These are phyloP conservation scores for Pelagomonas calceolata DNA, from an alignment of 108 stramenopile genomes.

Conservation along the genomic window DNA sequence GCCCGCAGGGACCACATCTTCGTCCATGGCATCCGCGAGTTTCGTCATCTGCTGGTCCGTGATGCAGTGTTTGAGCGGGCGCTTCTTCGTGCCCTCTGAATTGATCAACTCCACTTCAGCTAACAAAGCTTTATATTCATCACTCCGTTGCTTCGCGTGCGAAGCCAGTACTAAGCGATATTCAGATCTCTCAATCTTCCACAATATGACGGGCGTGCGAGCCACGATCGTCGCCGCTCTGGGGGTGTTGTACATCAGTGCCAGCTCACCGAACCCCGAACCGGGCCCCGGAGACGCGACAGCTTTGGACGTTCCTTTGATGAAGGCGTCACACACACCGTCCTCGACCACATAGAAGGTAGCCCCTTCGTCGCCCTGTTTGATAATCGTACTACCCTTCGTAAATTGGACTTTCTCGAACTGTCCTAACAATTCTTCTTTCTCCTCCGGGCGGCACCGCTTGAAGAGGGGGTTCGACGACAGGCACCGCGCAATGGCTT, in stretches of 20 bases:
- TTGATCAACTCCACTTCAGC: constrained; percentile 25
- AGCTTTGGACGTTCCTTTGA: constrained; percentile 12
- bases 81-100: constrained; percentile 2
- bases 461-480: constrained; percentile 42
- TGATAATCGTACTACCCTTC: constrained; percentile 58
- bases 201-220: constrained; percentile 48
- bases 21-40: constrained; percentile 52
- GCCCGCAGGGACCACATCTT: constrained; percentile 51
- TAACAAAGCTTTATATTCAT: constrained; percentile 60
- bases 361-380: constrained; percentile 76
- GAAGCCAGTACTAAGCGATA: constrained; percentile 53
- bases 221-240: constrained; percentile 80
- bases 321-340: constrained; percentile 49
- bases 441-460: constrained; percentile 38
- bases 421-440: constrained; percentile 36
- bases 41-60: constrained; percentile 46
- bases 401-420: constrained; percentile 40
- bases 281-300: constrained; percentile 16
- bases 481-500: constrained; percentile 31
- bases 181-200: constrained; percentile 66
- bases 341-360: constrained; percentile 69
- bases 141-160: constrained; percentile 23
- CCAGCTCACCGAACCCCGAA: constrained; percentile 64
- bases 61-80: constrained; percentile 49
- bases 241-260: constrained; percentile 70